These are phyloP conservation scores for Ostreobium quekettii DNA, from an alignment of 139 green algal species.

Conservation along the genomic window DNA sequence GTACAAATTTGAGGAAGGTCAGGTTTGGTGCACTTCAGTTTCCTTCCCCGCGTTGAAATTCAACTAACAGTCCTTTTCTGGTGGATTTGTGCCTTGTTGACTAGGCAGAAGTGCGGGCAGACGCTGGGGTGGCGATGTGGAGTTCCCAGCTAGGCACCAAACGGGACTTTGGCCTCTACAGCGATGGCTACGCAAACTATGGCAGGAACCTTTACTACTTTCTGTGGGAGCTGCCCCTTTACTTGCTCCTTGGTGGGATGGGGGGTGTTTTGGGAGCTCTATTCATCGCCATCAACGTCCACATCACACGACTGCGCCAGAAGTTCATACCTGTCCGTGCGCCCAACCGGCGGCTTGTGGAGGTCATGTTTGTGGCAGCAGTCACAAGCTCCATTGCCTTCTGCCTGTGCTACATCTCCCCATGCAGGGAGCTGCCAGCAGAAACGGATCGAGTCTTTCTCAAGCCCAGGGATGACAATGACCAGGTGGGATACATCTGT, in stretches of 20 bases:
- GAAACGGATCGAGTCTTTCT: too few species aligned
- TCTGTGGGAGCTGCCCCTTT: conserved; percentile 49
- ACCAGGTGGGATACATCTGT: too few species aligned
- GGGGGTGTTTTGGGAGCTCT: neutral
- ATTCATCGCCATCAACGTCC: neutral
- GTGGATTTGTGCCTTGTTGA: too few species aligned
- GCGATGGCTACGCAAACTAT: conserved; percentile 40
- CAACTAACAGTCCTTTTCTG: too few species aligned
- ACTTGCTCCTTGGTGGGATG: neutral
- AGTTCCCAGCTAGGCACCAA: too few species aligned
- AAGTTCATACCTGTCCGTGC: neutral
- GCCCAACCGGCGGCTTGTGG: neutral
- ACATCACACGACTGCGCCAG: neutral
- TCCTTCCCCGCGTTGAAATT: too few species aligned
- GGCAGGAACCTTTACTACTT: conserved; percentile 39
- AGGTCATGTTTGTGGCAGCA: neutral
- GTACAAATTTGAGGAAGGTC: too few species aligned
- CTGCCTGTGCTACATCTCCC: neutral
- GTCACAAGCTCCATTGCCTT: neutral
- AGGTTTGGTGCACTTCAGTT: too few species aligned
- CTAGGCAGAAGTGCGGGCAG: too few species aligned
- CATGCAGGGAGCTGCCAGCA: neutral
- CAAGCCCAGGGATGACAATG: too few species aligned
- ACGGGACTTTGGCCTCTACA: conserved; percentile 48
- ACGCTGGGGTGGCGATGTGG: too few species aligned